phyloP scores from a whole-genome alignment of 2,329 filamentous ascomycete genomes.

The Zymoseptoria tritici region DNA sequence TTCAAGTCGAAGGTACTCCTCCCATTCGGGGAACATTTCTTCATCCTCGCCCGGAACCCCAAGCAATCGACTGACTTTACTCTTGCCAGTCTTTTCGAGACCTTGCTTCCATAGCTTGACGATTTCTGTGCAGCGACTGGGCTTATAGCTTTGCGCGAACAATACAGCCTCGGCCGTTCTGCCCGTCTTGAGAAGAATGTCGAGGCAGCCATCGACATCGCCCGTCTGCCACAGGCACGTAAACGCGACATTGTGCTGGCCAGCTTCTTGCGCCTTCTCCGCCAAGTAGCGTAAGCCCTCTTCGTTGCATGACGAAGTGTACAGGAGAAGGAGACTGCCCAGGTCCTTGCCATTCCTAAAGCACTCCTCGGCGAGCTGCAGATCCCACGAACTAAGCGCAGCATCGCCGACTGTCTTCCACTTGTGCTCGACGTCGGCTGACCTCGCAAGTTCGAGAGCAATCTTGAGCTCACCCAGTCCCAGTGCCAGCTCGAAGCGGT shows the following conservation, averaged over 20 bases:
- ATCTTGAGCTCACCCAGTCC: constrained; percentile 75
- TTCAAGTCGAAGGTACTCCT: constrained; percentile 78
- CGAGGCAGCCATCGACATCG: constrained; percentile 73
- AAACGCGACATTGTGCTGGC: constrained; percentile 88
- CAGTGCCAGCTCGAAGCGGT: constrained; percentile 90
- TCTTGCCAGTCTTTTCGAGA: constrained; percentile 78
- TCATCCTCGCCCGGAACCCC: constrained; percentile 64
- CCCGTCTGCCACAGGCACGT: constrained; percentile 80
- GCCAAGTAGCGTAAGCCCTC: constrained; percentile 67
- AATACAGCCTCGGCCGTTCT: constrained; percentile 79
- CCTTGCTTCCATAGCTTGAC: constrained; percentile 74
- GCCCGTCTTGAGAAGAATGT: constrained; percentile 70
- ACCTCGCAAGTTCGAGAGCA: constrained; percentile 73
- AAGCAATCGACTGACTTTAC: constrained; percentile 73
- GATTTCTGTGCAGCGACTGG: constrained; percentile 60
- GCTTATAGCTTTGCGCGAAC: constrained; percentile 93
- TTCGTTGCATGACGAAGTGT: constrained; percentile 75
- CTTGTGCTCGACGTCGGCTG: constrained; percentile 87
- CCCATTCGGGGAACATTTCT: constrained; percentile 88
- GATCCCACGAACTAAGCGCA: constrained; percentile 77
- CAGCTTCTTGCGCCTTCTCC: constrained; percentile 64
- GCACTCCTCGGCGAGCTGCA: constrained; percentile 83
- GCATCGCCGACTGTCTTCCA: constrained; percentile 97
- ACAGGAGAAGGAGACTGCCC: constrained; percentile 77
- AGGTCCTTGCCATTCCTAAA: constrained; percentile 87